Evolutionary conservation across 2,329 filamentous ascomycete species (phyloP), one percentile per base, ranked within the genome.

Genomic region (Microdochium paspali): DNA sequence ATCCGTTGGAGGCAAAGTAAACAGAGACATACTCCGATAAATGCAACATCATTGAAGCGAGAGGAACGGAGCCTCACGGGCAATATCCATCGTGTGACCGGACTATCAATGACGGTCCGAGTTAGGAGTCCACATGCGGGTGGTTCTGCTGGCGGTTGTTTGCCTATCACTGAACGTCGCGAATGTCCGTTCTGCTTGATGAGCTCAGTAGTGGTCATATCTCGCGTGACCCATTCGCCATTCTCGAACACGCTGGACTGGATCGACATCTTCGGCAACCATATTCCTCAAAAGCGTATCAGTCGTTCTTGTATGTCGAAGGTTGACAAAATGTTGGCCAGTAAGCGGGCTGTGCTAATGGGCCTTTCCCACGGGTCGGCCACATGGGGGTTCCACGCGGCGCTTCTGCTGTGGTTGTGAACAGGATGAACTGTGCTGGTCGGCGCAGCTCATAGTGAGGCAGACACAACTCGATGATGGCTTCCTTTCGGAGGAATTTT

Each of bases 41-140:
- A 89, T 31, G 90, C 84, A 53, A 96, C 80, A 67, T 97, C 90
- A 55, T 93, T 90, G 50, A 82, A 73, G 40, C 74, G 66, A 46
- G 74, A 72, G 47, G 82, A 82, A 49, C 90, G 78, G 50, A 97
- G 71, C 50, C 84, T 80, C n/a, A 84, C 87, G 12, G 90, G 87
- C 13, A 95, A 69, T 40, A 96, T 84, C 71, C 79, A 85, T 59
- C 84, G 84, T 48, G 85, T 76, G 30, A 85, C 71, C 2, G 90
- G 86, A 52, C 87, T 94, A 46, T 82, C 77, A 45, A 91, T 71
- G 25, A 95, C 63, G 0, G 90, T 95, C 58, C 79, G 82, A 1
- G 88, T 88, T 43, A 97, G 72, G 26, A 97, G 60, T 3, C 89
- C 93, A 50, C 83, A 77, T 20, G 65, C 67, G 5, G 84, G 80